Percentiles rank a stretch among this genome's conserved stretches.
phyloP scores from a whole-genome alignment of 257 asterid species.

The Solanum corneliomulleri region DNA sequence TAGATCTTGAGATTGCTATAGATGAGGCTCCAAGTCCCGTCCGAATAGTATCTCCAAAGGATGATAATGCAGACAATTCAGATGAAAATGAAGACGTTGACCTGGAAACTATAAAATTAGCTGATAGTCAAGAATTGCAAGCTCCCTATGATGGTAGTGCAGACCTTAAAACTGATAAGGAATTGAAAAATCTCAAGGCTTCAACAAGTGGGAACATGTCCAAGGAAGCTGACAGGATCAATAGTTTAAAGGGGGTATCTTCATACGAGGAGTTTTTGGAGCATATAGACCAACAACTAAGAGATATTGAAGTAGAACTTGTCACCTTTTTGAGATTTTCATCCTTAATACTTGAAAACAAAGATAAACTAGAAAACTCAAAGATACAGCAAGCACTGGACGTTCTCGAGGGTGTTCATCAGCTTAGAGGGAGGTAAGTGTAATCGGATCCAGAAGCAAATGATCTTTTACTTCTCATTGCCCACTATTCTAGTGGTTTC shows the following conservation, averaged over 20 bases:
- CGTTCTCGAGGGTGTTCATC: slow-evolving; percentile 43
- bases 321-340: slow-evolving; percentile 50
- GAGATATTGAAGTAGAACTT: slow-evolving; percentile 58
- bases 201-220: slow-evolving; percentile 4
- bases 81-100: slow-evolving; percentile 13
- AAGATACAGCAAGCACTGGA: slow-evolving; percentile 44
- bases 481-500: background rate
- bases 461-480: background rate
- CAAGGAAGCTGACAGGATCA: slow-evolving; percentile 10
- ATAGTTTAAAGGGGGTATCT: slow-evolving; percentile 20
- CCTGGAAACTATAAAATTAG: slow-evolving; percentile 5
- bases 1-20: slow-evolving; percentile 39
- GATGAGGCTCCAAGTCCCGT: slow-evolving; percentile 30
- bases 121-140: slow-evolving; percentile 21
- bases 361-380: slow-evolving; percentile 32
- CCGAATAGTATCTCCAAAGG: slow-evolving; percentile 56
- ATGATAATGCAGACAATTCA: slow-evolving; percentile 14
- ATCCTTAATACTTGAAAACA: slow-evolving; percentile 32
- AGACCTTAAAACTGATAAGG: slow-evolving; percentile 8
- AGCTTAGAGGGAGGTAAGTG: slow-evolving; percentile 54
- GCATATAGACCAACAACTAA: slow-evolving; percentile 51
- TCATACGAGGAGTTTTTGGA: slow-evolving; percentile 54
- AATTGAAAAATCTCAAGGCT: slow-evolving; percentile 1
- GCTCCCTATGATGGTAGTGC: slow-evolving; percentile 6
- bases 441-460: background rate